Evolutionary conservation across 805 yeast species (phyloP).

Genomic region (Komagataella phaffii): DNA sequence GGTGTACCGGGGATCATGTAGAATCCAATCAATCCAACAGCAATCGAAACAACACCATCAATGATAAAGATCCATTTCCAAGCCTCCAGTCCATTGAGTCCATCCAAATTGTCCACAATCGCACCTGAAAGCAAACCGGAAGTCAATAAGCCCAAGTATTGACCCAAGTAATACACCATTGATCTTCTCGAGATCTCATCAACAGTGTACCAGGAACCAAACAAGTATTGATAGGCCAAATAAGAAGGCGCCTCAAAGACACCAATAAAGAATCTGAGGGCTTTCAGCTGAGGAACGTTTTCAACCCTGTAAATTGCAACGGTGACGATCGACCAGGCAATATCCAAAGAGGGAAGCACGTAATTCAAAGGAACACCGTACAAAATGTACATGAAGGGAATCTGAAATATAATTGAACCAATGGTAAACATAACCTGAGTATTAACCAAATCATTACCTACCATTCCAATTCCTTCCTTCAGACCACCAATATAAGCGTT

Average conservation of each 20-base stretch:
- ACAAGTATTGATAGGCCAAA: slow-evolving; percentile 47
- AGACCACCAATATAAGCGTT: slow-evolving; percentile 53
- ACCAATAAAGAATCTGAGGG: slow-evolving; percentile 52
- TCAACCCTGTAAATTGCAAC: slow-evolving; percentile 38
- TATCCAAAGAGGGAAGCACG: slow-evolving; percentile 40
- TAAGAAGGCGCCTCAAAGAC: slow-evolving; percentile 57
- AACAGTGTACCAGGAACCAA: slow-evolving; percentile 44
- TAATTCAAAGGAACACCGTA: slow-evolving; percentile 42
- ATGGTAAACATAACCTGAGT: slow-evolving; percentile 45
- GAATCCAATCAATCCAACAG: slow-evolving; percentile 15
- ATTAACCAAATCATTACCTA: slow-evolving; percentile 48
- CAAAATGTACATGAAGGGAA: slow-evolving; percentile 47
- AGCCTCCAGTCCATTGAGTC: slow-evolving; percentile 21
- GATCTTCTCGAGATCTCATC: slow-evolving; percentile 49
- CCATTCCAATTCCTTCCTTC: slow-evolving; percentile 35
- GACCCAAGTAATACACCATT: slow-evolving; percentile 51
- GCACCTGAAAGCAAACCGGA: slow-evolving; percentile 39
- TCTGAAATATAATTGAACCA: slow-evolving; percentile 46
- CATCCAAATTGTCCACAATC: slow-evolving; percentile 15
- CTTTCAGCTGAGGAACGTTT: slow-evolving; percentile 38
- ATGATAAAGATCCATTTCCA: slow-evolving; percentile 46
- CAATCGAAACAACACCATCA: slow-evolving; percentile 32
- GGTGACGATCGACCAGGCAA: slow-evolving; percentile 59
- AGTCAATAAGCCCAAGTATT: slow-evolving; percentile 43
- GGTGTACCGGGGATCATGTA: slow-evolving; percentile 53